Evolutionary conservation across 2,329 filamentous ascomycete genomes (phyloP), one percentile per base, ranked within the genome.

Genomic region (Orbilia quercus): DNA sequence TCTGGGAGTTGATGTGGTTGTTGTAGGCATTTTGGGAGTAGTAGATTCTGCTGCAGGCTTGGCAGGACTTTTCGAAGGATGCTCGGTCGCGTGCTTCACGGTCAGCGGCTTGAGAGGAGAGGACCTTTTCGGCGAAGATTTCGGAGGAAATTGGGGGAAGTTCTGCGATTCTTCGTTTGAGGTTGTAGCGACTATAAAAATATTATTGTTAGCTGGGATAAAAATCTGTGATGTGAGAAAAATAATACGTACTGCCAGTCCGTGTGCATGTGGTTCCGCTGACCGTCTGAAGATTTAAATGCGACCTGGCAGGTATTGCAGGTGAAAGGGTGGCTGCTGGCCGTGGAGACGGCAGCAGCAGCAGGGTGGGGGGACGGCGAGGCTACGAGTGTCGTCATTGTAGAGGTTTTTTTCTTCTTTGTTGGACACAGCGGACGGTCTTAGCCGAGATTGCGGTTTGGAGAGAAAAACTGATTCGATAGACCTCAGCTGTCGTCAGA

Each of bases 301-400:
- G 94, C 95, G 77, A 99, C 93, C 81, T 96, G 92, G 80, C 95
- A 99, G 69, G 93, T 95, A 82, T 98, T 99, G 88, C 95, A 99
- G 64, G 94, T 98, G 83, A 94, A 99, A 1, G 95, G 94, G 80
- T 97, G 92, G 23, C 89, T 76, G 23, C 40, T 23, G 16, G 47
- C 45, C n/a, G 66, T 47, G 18, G 60, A 34, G 18, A 53, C 14
- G 7, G 66, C n/a, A n/a, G n/a, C n/a, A n/a, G n/a, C n/a, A n/a
- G n/a, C 7, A 7, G 53, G 60, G 53, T 65, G 67, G 45, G 67
- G 60, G 34, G 47, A 23, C 45, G 67, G 54, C 18, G 67, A 72
- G 40, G 67, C 67, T 36, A 72, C 31, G 9, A 65, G 67, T 60
- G 67, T 72, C 67, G 67, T 72, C 67, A 72, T 72, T 55, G 38